These are phyloP conservation scores for Fusarium oxysporum DNA, from an alignment of 2,329 filamentous ascomycete genomes.

Conservation along the genomic window DNA sequence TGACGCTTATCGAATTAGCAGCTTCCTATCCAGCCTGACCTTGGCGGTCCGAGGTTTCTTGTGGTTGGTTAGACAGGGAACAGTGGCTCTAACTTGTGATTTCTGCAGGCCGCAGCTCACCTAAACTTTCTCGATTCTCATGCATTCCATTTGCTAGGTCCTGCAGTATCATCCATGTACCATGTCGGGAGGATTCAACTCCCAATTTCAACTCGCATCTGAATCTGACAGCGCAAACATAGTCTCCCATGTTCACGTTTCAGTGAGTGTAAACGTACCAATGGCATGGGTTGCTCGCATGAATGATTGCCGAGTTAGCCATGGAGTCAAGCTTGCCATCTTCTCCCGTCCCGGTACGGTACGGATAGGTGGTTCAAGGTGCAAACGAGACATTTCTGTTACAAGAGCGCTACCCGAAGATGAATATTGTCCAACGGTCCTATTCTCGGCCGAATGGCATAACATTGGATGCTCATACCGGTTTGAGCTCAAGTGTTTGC, in stretches of 20 bases:
- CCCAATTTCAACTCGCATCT: constrained; percentile 18
- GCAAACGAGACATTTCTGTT: constrained; percentile 11
- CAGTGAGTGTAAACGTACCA: constrained; percentile 10
- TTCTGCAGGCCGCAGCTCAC: background rate
- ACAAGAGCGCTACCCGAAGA: constrained; percentile 22
- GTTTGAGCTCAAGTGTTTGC: background rate
- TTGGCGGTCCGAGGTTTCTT: constrained; percentile 23
- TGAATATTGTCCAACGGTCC: constrained; percentile 32
- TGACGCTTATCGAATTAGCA: constrained; percentile 39
- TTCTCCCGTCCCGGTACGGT: background rate
- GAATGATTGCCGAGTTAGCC: constrained; percentile 22
- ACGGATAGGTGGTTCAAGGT: background rate
- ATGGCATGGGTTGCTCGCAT: constrained; percentile 19
- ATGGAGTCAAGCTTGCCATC: constrained; percentile 16
- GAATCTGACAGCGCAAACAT: constrained; percentile 6
- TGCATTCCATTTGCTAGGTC: background rate
- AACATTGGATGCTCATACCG: background rate
- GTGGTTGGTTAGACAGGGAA: constrained; percentile 31
- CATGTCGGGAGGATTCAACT: constrained; percentile 24
- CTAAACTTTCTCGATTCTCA: background rate
- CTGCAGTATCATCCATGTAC: constrained; percentile 11
- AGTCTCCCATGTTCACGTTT: constrained; percentile 11
- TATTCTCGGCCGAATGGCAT: constrained; percentile 39
- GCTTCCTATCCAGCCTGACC: constrained; percentile 24
- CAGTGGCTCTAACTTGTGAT: constrained; percentile 30